Evolutionary conservation across 768 basidiomycete genomes (phyloP), one percentile per base, ranked within the genome.

Genomic region (Tylopilus rubrobrunneus): DNA sequence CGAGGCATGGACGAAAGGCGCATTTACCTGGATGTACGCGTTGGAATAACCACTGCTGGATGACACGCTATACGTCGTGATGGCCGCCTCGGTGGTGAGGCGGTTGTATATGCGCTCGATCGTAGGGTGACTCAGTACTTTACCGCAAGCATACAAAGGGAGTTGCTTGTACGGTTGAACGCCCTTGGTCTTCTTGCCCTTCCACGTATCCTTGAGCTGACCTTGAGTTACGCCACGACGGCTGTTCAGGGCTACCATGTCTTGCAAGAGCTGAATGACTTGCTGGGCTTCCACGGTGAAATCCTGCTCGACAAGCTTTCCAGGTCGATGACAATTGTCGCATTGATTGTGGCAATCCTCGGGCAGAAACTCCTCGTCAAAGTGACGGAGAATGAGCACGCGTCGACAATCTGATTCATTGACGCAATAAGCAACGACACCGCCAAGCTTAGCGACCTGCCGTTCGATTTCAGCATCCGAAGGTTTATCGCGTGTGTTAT

Each of bases 401-500:
- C 97, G 86, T 14, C 97, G 85, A 63, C 97, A 99, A 59, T 89
- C 88, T 27, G 85, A 81, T 47, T 82, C 78, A 69, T 97, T 92
- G 53, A 72, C 66, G 69, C 91, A 94, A 71, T 86, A 99, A 53
- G 81, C 74, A 19, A 85, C 77, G 48, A 99, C 91, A 14, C 79
- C 79, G 3, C 76, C 73, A 31, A 88, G 76, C 11, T 83, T 85
- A 2, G 78, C 78, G 49, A 78, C 74, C 65, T 90, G 87, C 15
- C 88, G 80, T 50, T 83, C 73, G 56, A 86, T 84, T 49, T 89
- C 83, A 51, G 82, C 80, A 9, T 64, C 65, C 12, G 37, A 52
- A 3, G 64, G 64, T 45, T 59, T 58, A 7, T 70, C 66, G 36
- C 64, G 67, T 3, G 73, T 72, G 0, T 75, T 62, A n/a, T 60